These are phyloP conservation scores for Licmophora abbreviata DNA, from an alignment of 108 stramenopile species.

Conservation along the genomic window DNA sequence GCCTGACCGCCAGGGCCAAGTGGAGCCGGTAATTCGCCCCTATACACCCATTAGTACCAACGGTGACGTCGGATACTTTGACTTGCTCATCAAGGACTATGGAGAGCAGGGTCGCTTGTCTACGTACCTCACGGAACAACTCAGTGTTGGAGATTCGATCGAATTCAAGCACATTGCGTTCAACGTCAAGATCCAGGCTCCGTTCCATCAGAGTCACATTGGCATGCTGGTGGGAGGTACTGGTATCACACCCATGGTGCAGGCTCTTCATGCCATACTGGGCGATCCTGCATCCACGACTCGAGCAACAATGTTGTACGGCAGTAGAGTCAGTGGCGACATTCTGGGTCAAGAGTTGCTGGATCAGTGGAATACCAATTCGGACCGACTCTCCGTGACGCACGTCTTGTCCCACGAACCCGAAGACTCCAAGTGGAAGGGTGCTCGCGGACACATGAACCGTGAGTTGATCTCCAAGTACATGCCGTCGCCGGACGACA, in stretches of 20 bases:
- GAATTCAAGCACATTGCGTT: conserved; percentile 82
- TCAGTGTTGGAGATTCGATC: conserved; percentile 25
- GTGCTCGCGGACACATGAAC: conserved; percentile 69
- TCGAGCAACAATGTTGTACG: conserved; percentile 81
- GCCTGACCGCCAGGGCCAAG: conserved; percentile 23
- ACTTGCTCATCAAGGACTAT: conserved; percentile 86
- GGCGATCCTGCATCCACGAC: conserved; percentile 22
- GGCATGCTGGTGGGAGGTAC: conserved; percentile 97
- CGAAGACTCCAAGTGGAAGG: conserved; percentile 48
- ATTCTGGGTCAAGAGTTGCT: conserved; percentile 83
- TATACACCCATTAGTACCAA: conserved; percentile 94
- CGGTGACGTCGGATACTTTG: conserved; percentile 78
- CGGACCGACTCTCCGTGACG: conserved; percentile 40
- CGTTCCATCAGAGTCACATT: conserved; percentile 67
- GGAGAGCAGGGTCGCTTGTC: conserved; percentile 51
- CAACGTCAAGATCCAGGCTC: conserved; percentile 86
- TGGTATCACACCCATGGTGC: conserved; percentile 95
- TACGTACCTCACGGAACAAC: conserved; percentile 38
- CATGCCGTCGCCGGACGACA: conserved; percentile 40
- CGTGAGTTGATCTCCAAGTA: conserved; percentile 48
- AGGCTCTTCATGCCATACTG: conserved; percentile 91
- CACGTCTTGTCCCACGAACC: conserved; percentile 75
- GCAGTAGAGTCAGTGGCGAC: conserved; percentile 57
- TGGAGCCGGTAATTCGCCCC: conserved; percentile 70
- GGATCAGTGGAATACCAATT: conserved; percentile 45